Conservation (phyloP, 208 protist genomes). For the Angomonas deanei region DNA sequence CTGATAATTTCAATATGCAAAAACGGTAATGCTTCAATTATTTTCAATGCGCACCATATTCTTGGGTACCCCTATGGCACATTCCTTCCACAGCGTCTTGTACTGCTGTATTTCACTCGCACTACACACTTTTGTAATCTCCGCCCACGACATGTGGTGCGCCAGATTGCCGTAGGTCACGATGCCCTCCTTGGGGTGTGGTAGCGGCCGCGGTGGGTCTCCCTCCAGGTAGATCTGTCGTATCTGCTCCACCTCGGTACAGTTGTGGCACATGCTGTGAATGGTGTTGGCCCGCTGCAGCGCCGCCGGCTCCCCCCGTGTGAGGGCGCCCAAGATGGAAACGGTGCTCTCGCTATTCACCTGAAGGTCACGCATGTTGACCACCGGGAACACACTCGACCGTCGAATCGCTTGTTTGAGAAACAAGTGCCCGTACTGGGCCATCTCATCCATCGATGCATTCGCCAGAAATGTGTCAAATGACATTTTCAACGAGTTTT, state of each 20-base stretch:
- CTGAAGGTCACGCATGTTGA: neutral
- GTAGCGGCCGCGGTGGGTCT: constrained; percentile 40
- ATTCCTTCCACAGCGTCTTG: constrained; percentile 22
- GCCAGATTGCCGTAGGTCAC: constrained; percentile 63
- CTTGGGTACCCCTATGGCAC: constrained; percentile 22
- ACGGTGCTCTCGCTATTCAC: neutral
- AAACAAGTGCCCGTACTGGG: neutral
- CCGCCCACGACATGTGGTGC: constrained; percentile 71
- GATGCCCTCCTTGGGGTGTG: constrained; percentile 49
- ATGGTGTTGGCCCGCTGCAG: neutral
- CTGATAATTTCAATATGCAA: too few species aligned
- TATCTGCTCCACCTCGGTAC: constrained; percentile 49
- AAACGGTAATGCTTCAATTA: neutral
- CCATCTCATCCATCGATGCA: neutral
- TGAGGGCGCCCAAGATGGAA: neutral
- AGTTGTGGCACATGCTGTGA: constrained; percentile 35
- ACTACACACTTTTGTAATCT: constrained; percentile 59
- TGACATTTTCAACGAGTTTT: neutral
- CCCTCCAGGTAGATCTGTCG: constrained; percentile 30
- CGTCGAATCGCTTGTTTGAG: constrained; percentile 1
- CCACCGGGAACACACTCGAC: neutral
- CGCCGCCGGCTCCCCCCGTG: neutral
- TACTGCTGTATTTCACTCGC: constrained; percentile 43
- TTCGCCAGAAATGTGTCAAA: neutral
- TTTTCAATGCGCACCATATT: constrained; percentile 40